These are phyloP conservation scores for Penicillium nucicola DNA, from an alignment of 495 filamentous ascomycete species.

Conservation along the genomic window DNA sequence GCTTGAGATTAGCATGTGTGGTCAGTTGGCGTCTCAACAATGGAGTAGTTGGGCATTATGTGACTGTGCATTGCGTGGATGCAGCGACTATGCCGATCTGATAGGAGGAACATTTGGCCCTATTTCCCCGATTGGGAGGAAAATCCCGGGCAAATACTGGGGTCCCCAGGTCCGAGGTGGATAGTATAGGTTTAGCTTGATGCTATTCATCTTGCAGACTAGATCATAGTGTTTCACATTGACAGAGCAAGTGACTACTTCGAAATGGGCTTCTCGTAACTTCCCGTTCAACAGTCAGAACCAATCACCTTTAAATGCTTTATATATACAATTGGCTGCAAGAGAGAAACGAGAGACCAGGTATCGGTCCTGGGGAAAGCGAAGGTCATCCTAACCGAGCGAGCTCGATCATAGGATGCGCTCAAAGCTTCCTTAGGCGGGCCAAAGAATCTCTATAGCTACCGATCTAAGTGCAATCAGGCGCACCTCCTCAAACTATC, in stretches of 20 bases:
- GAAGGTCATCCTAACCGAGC: background rate
- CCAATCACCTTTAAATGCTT: slow-evolving; percentile 13
- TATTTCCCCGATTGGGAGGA: slow-evolving; percentile 36
- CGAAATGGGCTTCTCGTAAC: background rate
- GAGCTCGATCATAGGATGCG: background rate
- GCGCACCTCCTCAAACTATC: background rate
- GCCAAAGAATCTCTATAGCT: slow-evolving; percentile 7
- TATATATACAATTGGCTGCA: slow-evolving; percentile 27
- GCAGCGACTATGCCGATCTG: slow-evolving; percentile 6
- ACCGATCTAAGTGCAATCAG: slow-evolving; percentile 3
- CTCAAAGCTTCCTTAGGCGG: background rate
- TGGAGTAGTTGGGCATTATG: slow-evolving; percentile 10
- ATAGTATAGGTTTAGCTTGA: background rate
- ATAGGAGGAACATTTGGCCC: slow-evolving; percentile 34
- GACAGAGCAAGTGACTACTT: background rate
- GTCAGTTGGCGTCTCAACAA: background rate
- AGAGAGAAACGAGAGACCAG: slow-evolving; percentile 6
- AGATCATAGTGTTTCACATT: too few species aligned
- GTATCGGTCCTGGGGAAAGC: background rate
- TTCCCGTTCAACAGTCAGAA: too few species aligned
- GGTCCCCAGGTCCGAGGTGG: background rate
- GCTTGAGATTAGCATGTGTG: background rate
- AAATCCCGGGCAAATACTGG: slow-evolving; percentile 23
- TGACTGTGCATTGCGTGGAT: slow-evolving; percentile 1
- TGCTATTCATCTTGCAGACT: too few species aligned